Base-by-base conservation (phyloP, 2,329 filamentous ascomycete genomes). In the Ophiobolus disseminans region DNA sequence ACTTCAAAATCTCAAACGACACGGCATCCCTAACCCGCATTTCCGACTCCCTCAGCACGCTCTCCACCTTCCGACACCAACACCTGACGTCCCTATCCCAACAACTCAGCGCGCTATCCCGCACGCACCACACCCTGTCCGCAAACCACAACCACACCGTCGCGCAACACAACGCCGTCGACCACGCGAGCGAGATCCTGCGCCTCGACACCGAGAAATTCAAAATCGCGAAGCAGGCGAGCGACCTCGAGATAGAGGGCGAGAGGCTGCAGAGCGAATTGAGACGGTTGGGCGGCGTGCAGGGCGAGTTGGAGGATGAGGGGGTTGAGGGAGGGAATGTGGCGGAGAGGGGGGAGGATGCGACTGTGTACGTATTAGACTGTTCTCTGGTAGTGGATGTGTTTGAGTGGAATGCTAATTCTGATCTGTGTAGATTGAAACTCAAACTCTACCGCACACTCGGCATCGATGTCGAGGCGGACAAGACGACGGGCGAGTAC, bases 1-100 rank as follows among this genome's bases (percentile, higher is more conserved):
- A 97, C 81, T 99, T 99, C 85, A 94, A 96, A 78, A 96, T 93
- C 66, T 81, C 84, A 16, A 90, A 90, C 9, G 94, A 99, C 80
- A 94, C 91, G 69, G 80, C 86, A 58, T 89, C 90, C 53, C 84
- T 97, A 16, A 80, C 87, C 16, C 91, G 94, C 69, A 88, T 97
- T 70, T 85, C 86, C 72, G 90, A 92, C 72, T 93, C 90, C 1
- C 83, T 97, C 42, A 83, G 86, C 7, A 89, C 89, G 0, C 86
- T 99, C n/a, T 84, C 90, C 62, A 86, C 91, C 68, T 89, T 91
- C 50, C 91, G 94, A 69, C 84, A 90, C 50, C 80, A 91, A 40
- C 89, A 90, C 61, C 82, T 91, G 42, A 52, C 66, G 25, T 55
- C 60, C 11, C 70, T 75, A 23, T 63, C 72, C 40, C 50, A 57